phyloP scores from a whole-genome alignment of 768 basidiomycete genomes.

The Imleria badia region DNA sequence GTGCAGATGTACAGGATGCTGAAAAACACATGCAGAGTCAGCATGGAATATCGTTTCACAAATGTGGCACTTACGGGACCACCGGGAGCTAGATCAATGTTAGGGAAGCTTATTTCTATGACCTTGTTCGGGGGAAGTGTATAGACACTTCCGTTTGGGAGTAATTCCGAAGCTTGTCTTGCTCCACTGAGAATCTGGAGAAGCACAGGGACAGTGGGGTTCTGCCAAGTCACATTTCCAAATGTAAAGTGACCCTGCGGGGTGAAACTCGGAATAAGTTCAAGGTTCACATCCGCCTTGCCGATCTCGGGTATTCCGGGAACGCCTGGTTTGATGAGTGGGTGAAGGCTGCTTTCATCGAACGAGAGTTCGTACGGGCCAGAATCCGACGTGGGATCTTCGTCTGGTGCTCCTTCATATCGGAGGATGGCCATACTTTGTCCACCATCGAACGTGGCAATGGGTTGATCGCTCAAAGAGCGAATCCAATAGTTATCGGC shows the following conservation, averaged over 20 bases:
- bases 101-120: slow-evolving; percentile 47
- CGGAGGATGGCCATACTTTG: slow-evolving; percentile 52
- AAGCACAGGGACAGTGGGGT: slow-evolving; percentile 40
- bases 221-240: slow-evolving; percentile 31
- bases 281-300: slow-evolving; percentile 40
- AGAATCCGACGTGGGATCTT: slow-evolving; percentile 45
- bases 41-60: not conserved
- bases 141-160: slow-evolving; percentile 51
- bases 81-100: slow-evolving; percentile 19
- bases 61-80: slow-evolving; percentile 26
- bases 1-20: slow-evolving; percentile 41
- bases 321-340: slow-evolving; percentile 30
- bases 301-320: slow-evolving; percentile 41
- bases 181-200: slow-evolving; percentile 45
- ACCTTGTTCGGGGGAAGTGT: slow-evolving; percentile 42
- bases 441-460: slow-evolving; percentile 32
- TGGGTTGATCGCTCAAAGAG: slow-evolving; percentile 1
- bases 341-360: slow-evolving; percentile 40
- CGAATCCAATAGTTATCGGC: slow-evolving; percentile 3
- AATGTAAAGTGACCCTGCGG: slow-evolving; percentile 12
- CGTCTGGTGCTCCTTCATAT: slow-evolving; percentile 42
- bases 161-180: slow-evolving; percentile 39
- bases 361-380: slow-evolving; percentile 32
- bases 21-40: not conserved
- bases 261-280: slow-evolving; percentile 10